Base-by-base conservation (phyloP, 306 rosid species). In the Cucurbita pepo region DNA sequence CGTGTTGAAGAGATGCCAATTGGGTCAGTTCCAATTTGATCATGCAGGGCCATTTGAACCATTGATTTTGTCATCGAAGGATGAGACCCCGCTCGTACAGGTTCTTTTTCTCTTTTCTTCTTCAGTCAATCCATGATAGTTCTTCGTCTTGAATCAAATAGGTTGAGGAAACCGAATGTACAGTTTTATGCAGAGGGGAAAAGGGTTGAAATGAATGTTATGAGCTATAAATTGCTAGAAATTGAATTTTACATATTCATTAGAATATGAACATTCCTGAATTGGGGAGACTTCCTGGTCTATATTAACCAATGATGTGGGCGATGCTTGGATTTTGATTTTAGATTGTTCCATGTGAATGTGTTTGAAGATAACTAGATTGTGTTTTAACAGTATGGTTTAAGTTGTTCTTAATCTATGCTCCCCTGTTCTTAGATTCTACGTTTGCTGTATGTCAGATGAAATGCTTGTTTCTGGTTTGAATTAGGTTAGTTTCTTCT, bases 31-130 rank as follows among this genome's bases (percentile, higher is more conserved):
- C 84, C 94, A 87, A 58, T 87, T 88, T 71, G 97, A 90, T 25
- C 86, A 79, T 34, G 87, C 89, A 6, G 96, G 98, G 71, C 88
- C 89, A 43, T 84, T 76, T 77, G 91, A 88, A 57, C 92, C 96
- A 34, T 62, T 93, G 80, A 15, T 87, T 36, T 73, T 93, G 85
- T 87, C 97, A 16, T 78, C 88, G 0, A 55, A 70, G 25, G 85
- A 79, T 60, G 83, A 93, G 50, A 6, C 75, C 80, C 94, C 91
- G 0, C 34, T 81, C 0, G 62, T 88, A 51, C 96, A 93, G 96
- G 98, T 93, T 73, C 52, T 59, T 9, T 52, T 73, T 16, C 8
- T 19, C 4, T 61, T 56, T 11, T 45, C 22, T 9, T 25, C 9
- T 16, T 54, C 34, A 30, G 34, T 12, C 62, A 22, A 0, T 57